A percentile compares a stretch with the other conserved stretches of the same genome.
These are phyloP conservation scores for Geosmithia putterillii DNA, from an alignment of 2,329 filamentous ascomycete species.

Conservation along the genomic window DNA sequence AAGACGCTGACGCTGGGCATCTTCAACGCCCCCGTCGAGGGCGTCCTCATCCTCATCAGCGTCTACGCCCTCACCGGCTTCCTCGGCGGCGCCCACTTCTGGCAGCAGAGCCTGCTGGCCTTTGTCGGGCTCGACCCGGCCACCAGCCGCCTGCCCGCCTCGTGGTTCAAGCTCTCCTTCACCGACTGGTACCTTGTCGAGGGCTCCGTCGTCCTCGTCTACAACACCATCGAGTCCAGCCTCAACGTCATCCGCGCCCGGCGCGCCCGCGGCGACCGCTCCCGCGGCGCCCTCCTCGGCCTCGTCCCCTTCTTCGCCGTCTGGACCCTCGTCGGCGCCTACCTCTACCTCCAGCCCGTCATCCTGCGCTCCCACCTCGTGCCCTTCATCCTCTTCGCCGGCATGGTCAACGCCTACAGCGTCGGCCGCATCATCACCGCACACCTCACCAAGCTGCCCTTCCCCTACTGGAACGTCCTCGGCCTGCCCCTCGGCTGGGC, in stretches of 20 bases:
- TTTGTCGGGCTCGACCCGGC: constrained; percentile 56
- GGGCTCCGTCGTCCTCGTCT: constrained; percentile 66
- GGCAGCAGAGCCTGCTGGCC: constrained; percentile 71
- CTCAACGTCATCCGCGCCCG: constrained; percentile 77
- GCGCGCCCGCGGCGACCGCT: constrained; percentile 58
- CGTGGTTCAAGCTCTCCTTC: constrained; percentile 69
- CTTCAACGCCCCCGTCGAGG: constrained; percentile 90
- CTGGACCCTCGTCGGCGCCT: constrained; percentile 66
- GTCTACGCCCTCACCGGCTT: constrained; percentile 78
- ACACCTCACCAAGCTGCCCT: constrained; percentile 75
- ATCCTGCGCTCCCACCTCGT: constrained; percentile 77
- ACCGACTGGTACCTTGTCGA: constrained; percentile 90
- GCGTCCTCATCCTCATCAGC: constrained; percentile 69
- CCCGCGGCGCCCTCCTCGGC: constrained; percentile 66
- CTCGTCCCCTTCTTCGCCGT: constrained; percentile 68
- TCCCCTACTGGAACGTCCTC: constrained; percentile 85
- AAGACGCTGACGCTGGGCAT: constrained; percentile 87
- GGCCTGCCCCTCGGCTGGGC: constrained; percentile 65
- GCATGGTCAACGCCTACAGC: constrained; percentile 85
- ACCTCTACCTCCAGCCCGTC: constrained; percentile 72
- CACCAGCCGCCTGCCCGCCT: constrained; percentile 48
- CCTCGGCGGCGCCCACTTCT: constrained; percentile 83
- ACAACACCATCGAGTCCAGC: constrained; percentile 72
- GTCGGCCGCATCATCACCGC: constrained; percentile 94
- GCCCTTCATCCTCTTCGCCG: constrained; percentile 80